Percentiles rank a stretch among this genome's conserved stretches.
Evolutionary conservation across 495 filamentous ascomycete species (phyloP).

Genomic region (Tetracladium marchalianum): DNA sequence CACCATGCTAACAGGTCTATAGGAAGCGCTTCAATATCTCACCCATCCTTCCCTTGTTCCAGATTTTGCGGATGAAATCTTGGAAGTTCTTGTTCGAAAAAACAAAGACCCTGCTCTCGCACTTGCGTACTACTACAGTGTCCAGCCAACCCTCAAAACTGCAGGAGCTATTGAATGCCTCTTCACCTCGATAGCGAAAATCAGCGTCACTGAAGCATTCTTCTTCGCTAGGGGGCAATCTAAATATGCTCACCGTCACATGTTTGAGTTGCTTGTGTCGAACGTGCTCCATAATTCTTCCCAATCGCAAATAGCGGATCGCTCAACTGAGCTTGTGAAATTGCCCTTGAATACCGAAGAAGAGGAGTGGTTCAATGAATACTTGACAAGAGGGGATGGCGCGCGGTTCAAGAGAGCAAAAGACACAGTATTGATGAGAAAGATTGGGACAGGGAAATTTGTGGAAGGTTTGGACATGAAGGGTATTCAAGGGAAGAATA

Average conservation of each 20-base stretch:
- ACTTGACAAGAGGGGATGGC: constrained; percentile 50
- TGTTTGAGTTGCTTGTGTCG: constrained; percentile 58
- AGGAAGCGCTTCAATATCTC: constrained; percentile 62
- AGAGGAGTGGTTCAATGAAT: constrained; percentile 62
- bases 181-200: constrained; percentile 56
- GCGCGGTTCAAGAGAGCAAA: constrained; percentile 49
- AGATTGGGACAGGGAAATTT: constrained; percentile 45
- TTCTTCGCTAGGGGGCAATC: constrained; percentile 59
- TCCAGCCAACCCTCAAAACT: constrained; percentile 52
- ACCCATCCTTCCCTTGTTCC: constrained; percentile 67
- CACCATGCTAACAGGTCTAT: constrained; percentile 12
- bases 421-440: constrained; percentile 62
- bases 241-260: constrained; percentile 44
- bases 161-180: constrained; percentile 49
- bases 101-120: constrained; percentile 53
- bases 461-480: constrained; percentile 11
- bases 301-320: constrained; percentile 36
- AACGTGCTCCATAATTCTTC: constrained; percentile 42
- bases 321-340: constrained; percentile 59
- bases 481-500: constrained; percentile 4
- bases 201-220: constrained; percentile 61
- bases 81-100: constrained; percentile 54
- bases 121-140: constrained; percentile 67
- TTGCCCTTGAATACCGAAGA: constrained; percentile 59
- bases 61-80: constrained; percentile 73